Evolutionary conservation across 306 rosid species (phyloP).

Genomic region (Begonia loranthoides): DNA sequence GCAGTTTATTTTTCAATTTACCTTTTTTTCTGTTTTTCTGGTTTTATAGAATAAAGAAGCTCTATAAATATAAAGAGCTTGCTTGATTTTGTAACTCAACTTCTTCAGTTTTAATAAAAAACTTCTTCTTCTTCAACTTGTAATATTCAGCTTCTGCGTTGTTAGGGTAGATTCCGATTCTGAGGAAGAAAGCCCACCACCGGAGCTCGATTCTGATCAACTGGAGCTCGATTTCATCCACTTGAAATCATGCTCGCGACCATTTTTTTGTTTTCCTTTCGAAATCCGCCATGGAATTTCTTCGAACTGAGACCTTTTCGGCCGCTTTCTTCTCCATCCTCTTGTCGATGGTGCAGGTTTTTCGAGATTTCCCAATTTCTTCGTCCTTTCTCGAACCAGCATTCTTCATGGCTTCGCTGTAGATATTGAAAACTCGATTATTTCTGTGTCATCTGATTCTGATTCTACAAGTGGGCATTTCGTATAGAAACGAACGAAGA

Average conservation of each 20-base stretch:
- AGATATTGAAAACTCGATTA: constrained; percentile 33
- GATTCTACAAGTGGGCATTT: constrained; percentile 33
- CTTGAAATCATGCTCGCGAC: constrained; percentile 15
- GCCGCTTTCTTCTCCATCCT: constrained; percentile 34
- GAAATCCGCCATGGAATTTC: constrained; percentile 43
- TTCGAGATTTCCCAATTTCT: constrained; percentile 20
- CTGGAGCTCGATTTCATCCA: too few species aligned
- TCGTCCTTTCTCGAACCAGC: constrained; percentile 23
- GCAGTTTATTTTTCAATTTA: too few species aligned
- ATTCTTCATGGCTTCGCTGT: constrained; percentile 45
- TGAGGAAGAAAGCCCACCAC: constrained; percentile 76
- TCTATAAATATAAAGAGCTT: too few species aligned
- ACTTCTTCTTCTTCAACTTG: too few species aligned
- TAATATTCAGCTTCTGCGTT: constrained; percentile 15
- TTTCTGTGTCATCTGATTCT: constrained; percentile 21
- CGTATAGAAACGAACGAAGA: constrained; percentile 23
- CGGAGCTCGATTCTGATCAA: constrained; percentile 20
- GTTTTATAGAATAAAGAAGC: too few species aligned
- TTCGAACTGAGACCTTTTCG: constrained; percentile 22
- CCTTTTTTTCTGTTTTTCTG: too few species aligned
- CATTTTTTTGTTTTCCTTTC: constrained; percentile 22
- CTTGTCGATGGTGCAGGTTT: constrained; percentile 43
- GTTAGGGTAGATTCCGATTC: constrained; percentile 62
- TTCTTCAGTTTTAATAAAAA: too few species aligned
- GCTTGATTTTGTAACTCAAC: too few species aligned